Base-by-base conservation (phyloP, 2,329 filamentous ascomycete genomes). In the Amylocarpus encephaloides region DNA sequence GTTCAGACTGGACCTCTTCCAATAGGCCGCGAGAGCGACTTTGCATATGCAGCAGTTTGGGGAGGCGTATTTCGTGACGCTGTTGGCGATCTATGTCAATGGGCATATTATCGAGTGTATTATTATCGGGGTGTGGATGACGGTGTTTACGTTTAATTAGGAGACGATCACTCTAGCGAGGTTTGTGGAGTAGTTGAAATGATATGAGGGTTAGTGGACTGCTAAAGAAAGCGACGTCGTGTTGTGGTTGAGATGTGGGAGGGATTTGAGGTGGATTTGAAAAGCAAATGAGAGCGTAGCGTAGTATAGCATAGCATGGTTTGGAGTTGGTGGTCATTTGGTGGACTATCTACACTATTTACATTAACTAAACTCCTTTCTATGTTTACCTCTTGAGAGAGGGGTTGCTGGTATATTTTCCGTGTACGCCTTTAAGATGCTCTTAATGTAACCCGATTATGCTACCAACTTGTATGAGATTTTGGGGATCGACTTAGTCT, bases 91-190 rank as follows among this genome's bases (percentile, higher is more conserved):
- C 75, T 80, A 80, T 65, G 82, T 76, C 68, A 81, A 80, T 59
- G 80, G 83, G 9, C 93, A 88, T 67, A 76, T 93, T 55, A 87
- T 93, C 66, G 83, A 92, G 52, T 88, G 82, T 59, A 88, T 93
- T 65, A 79, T 92, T 55, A 77, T 92, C 49, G 88, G 88, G 1
- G 80, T 85, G 0, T 88, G 80, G 56, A 50, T 91, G 5, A 88
- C 88, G 13, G 74, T 78, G 11, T 88, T 90, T 56, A 63, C 87
- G 52, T 92, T 88, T 64, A 78, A 82, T 29, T 91, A 86, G 85
- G 84, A 86, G 64, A 70, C 66, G 0, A 60, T 79, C 32, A 64
- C 61, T 40, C n/a, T 59, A 32, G 50, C 46, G 59, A 12, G 9
- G 9, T 32, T 4, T 12, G 38, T 36, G 22, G 29, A 26, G 15